A percentile compares a stretch with the other conserved stretches of the same genome.
These are phyloP conservation scores for Lasiosphaeriaceae sp. DNA, from an alignment of 495 filamentous ascomycete genomes.

Conservation along the genomic window DNA sequence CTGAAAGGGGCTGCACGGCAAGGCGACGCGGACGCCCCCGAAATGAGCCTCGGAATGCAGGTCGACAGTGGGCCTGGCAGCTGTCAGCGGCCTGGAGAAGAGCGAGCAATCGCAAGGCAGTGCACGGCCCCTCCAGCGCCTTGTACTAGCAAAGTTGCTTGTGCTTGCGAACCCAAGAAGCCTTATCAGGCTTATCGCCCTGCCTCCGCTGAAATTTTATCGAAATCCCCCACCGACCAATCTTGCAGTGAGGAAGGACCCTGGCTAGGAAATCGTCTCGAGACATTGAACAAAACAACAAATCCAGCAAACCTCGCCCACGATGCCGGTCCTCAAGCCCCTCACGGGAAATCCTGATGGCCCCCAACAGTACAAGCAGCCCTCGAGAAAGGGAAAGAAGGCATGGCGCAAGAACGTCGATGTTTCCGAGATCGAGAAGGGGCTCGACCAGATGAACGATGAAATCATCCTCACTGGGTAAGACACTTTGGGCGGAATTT, in stretches of 20 bases:
- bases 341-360: slow-evolving; percentile 35
- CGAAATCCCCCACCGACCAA: slow-evolving; percentile 9
- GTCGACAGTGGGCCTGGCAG: too few species aligned
- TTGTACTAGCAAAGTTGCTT: not conserved
- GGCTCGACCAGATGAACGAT: slow-evolving; percentile 77
- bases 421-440: slow-evolving; percentile 75
- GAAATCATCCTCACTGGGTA: slow-evolving; percentile 82
- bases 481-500: slow-evolving; percentile 8
- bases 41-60: too few species aligned
- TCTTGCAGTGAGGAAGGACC: too few species aligned
- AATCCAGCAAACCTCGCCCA: not conserved
- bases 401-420: slow-evolving; percentile 99
- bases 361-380: slow-evolving; percentile 63
- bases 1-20: too few species aligned
- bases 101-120: not conserved
- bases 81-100: not conserved
- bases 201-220: slow-evolving; percentile 21
- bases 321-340: slow-evolving; percentile 28
- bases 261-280: too few species aligned
- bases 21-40: too few species aligned
- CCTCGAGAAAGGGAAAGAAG: slow-evolving; percentile 95
- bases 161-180: not conserved
- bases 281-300: not conserved
- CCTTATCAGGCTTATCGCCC: slow-evolving; percentile 17
- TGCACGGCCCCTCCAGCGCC: not conserved